Conservation (phyloP, 179 eudicot genomes). For the Patellifolia procumbens region DNA sequence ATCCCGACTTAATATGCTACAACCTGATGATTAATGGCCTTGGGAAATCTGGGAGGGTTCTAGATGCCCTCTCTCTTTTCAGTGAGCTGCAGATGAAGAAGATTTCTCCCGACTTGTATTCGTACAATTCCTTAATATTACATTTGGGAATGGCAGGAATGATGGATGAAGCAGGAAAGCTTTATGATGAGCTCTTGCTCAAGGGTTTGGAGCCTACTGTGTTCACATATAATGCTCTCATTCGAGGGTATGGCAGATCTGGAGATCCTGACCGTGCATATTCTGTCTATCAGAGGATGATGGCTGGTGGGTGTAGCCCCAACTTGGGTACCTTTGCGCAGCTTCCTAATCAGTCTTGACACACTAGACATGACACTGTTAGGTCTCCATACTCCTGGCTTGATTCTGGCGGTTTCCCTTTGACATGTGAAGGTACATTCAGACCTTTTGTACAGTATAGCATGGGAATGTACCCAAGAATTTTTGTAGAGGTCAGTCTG, state of each 20-base stretch:
- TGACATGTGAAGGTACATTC: too few species aligned
- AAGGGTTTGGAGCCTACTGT: conserved; percentile 82
- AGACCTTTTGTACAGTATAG: too few species aligned
- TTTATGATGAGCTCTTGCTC: conserved; percentile 70
- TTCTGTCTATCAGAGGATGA: conserved; percentile 82
- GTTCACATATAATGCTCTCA: conserved; percentile 84
- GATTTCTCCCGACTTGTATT: conserved; percentile 68
- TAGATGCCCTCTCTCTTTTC: conserved; percentile 67
- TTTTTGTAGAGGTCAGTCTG: too few species aligned
- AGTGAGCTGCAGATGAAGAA: conserved; percentile 63
- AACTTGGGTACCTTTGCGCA: conserved; percentile 78
- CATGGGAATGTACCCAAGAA: too few species aligned
- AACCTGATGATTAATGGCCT: conserved; percentile 90
- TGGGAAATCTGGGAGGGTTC: conserved; percentile 56
- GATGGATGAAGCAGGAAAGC: conserved; percentile 70
- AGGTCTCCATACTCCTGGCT: too few species aligned
- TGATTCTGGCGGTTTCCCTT: too few species aligned
- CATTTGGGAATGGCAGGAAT: conserved; percentile 76
- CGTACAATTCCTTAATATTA: conserved; percentile 77
- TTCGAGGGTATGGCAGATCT: conserved; percentile 75
- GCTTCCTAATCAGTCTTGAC: conserved; percentile 69
- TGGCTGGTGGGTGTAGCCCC: conserved; percentile 91
- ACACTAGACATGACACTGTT: not conserved
- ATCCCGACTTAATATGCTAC: conserved; percentile 78
- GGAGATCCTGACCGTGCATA: conserved; percentile 78